phyloP scores from a whole-genome alignment of 305 asterid species.

The Coffea humblotiana region DNA sequence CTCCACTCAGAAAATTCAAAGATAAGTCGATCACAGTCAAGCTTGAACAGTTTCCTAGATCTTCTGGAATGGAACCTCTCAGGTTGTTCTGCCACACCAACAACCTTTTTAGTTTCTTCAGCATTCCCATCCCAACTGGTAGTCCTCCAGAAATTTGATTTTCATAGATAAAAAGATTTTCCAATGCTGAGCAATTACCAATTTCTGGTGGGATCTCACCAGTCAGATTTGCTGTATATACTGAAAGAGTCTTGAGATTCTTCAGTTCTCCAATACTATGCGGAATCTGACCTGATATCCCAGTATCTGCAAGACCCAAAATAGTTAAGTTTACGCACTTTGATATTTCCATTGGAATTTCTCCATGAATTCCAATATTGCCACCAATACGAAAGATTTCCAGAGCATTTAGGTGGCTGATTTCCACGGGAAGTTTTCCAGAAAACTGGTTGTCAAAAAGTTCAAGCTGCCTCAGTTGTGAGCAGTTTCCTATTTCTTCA shows the following conservation, averaged over 20 bases:
- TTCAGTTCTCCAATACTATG: constrained; percentile 47
- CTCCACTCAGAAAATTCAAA: constrained; percentile 52
- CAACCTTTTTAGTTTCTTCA: constrained; percentile 46
- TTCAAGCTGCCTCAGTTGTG: constrained; percentile 46
- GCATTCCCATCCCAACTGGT: constrained; percentile 48
- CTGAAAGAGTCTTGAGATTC: constrained; percentile 55
- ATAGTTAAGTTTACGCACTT: constrained; percentile 46
- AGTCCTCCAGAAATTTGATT: constrained; percentile 61
- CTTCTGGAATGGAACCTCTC: constrained; percentile 46
- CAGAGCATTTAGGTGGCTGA: constrained; percentile 39
- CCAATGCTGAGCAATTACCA: constrained; percentile 54
- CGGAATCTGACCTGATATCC: constrained; percentile 59
- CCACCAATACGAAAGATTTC: constrained; percentile 69
- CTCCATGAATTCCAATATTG: constrained; percentile 48
- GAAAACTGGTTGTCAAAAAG: constrained; percentile 57
- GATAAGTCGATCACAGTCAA: constrained; percentile 56
- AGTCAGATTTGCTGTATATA: constrained; percentile 57
- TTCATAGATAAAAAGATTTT: constrained; percentile 53
- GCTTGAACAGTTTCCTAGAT: constrained; percentile 55
- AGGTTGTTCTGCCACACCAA: constrained; percentile 63
- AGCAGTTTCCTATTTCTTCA: constrained; percentile 52
- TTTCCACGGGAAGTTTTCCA: constrained; percentile 48
- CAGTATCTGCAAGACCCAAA: constrained; percentile 67
- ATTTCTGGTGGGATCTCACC: constrained; percentile 61
- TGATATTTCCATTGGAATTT: constrained; percentile 55